These are phyloP conservation scores for Candida dubliniensis DNA, from an alignment of 1,139 yeast species.

Conservation along the genomic window DNA sequence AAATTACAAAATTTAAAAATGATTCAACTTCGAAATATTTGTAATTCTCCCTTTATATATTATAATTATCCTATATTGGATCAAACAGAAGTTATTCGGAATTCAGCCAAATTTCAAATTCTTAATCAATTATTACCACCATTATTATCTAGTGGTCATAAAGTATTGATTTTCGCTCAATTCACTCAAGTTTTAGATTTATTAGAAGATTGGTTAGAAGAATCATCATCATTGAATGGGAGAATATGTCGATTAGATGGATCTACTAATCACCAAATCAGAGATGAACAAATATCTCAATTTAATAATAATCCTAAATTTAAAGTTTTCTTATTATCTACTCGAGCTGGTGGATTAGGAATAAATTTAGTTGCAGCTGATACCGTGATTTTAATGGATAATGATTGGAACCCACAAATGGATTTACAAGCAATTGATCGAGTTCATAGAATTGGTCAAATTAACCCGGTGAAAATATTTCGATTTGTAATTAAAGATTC, in stretches of 20 bases:
- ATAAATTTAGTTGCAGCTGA: conserved; percentile 85
- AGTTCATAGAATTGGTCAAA: conserved; percentile 91
- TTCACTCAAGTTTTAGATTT: conserved; percentile 78
- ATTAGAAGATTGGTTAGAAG: conserved; percentile 60
- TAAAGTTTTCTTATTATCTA: conserved; percentile 69
- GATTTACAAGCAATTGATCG: conserved; percentile 96
- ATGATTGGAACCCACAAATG: conserved; percentile 97
- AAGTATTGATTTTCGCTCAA: conserved; percentile 78
- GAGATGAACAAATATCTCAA: conserved; percentile 61
- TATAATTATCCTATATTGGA: conserved; percentile 40
- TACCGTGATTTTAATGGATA: conserved; percentile 84
- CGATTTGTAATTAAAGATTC: conserved; percentile 76
- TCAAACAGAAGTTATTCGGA: conserved; percentile 21
- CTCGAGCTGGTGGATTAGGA: conserved; percentile 95
- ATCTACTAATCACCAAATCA: conserved; percentile 57
- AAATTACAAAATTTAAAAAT: conserved; percentile 56
- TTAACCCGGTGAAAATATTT: conserved; percentile 75
- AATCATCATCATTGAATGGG: conserved; percentile 27
- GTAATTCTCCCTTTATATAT: conserved; percentile 82
- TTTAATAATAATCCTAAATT: conserved; percentile 43
- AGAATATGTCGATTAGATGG: conserved; percentile 76
- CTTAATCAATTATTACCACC: conserved; percentile 60
- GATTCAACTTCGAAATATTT: conserved; percentile 82
- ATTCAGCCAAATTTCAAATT: conserved; percentile 72
- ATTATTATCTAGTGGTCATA: conserved; percentile 54